Conservation (phyloP, 208 protist genomes). For the Naegleria gruberi region DNA sequence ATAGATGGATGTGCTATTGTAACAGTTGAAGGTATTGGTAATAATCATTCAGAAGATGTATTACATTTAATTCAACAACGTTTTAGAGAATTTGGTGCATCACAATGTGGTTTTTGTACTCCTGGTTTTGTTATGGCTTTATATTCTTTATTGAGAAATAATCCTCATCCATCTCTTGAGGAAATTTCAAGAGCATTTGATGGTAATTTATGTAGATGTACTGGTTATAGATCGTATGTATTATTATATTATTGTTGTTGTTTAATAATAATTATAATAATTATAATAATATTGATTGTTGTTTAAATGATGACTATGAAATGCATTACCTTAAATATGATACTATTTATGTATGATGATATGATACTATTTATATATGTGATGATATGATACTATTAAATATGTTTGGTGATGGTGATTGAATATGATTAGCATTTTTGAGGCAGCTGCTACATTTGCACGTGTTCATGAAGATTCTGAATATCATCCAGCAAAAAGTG, state of each 20-base stretch:
- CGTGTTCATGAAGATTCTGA: too few relatives aligned
- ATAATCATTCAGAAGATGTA: not conserved
- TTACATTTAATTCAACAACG: not conserved
- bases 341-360: too few relatives aligned
- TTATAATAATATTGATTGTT: too few relatives aligned
- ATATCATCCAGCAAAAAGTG: too few relatives aligned
- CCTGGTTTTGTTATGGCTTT: conserved; percentile 62
- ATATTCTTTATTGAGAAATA: conserved; percentile 41
- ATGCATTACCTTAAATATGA: too few relatives aligned
- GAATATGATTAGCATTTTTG: not conserved
- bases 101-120: conserved; percentile 72
- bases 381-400: too few relatives aligned
- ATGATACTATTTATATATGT: too few relatives aligned
- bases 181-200: conserved; percentile 40
- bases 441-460: not conserved
- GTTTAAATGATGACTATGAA: too few relatives aligned
- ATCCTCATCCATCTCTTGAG: conserved; percentile 30
- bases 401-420: too few relatives aligned
- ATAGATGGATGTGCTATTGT: not conserved
- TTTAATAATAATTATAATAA: not conserved
- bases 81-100: conserved; percentile 3
- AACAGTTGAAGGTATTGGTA: conserved; percentile 48
- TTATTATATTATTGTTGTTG: not conserved
- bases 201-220: conserved; percentile 79
- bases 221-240: conserved; percentile 60